Evolutionary conservation across 768 basidiomycete species (phyloP).

Genomic region (Pleurotus eryngii): DNA sequence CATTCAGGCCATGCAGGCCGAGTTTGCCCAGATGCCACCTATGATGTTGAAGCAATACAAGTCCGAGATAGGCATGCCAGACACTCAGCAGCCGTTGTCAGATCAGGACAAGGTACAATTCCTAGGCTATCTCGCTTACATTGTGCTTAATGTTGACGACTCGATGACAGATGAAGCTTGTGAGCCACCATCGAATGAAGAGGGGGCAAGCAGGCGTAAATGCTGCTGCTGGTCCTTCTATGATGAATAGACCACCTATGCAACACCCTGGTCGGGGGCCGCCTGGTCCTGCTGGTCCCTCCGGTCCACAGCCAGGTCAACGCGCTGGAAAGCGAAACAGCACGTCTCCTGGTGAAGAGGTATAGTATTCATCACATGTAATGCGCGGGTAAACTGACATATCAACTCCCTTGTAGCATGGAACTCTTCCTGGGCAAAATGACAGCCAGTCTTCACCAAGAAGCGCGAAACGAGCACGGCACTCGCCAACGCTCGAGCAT

Average conservation of each 20-base stretch:
- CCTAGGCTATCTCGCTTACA: too few relatives aligned
- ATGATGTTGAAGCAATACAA: not conserved
- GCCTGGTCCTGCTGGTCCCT: conserved; percentile 14
- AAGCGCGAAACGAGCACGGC: conserved; percentile 49
- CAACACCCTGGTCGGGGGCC: conserved; percentile 17
- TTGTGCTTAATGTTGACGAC: too few relatives aligned
- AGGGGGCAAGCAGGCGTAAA: not conserved
- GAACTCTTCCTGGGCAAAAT: conserved; percentile 34
- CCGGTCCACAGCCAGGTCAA: conserved; percentile 26
- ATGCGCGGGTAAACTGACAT: too few relatives aligned
- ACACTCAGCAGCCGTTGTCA: not conserved
- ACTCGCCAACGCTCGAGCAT: conserved; percentile 39
- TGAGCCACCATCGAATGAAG: not conserved
- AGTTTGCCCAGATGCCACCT: not conserved
- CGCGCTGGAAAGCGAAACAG: conserved; percentile 49
- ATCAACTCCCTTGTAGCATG: conserved; percentile 42
- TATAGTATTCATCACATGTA: conserved; percentile 15
- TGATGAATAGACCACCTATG: conserved; percentile 15
- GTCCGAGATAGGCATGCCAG: not conserved
- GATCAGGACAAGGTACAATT: not conserved
- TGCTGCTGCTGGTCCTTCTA: not conserved
- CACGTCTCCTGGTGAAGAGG: conserved; percentile 63
- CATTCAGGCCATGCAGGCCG: not conserved
- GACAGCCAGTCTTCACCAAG: conserved; percentile 52
- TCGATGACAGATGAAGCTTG: not conserved